Conservation (phyloP, 257 asterid genomes). For the Gynochthodes officinalis region DNA sequence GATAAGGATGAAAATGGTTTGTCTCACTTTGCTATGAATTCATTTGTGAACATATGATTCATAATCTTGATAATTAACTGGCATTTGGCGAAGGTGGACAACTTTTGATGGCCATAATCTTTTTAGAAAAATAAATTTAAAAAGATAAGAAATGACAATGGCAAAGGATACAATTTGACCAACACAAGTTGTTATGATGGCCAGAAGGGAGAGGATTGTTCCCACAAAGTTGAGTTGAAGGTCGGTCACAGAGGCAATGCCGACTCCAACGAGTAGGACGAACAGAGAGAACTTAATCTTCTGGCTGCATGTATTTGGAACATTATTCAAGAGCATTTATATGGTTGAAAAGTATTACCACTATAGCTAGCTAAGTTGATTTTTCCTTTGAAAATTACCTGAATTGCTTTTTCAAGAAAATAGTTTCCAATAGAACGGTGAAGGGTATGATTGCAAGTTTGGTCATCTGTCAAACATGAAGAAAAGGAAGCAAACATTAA, state of each 20-base stretch:
- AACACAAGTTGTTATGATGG: slow-evolving; percentile 82
- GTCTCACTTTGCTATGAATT: background rate
- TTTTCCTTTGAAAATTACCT: slow-evolving; percentile 34
- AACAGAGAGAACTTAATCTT: slow-evolving; percentile 63
- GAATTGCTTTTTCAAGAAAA: slow-evolving; percentile 78
- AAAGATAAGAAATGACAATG: background rate
- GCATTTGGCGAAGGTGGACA: background rate
- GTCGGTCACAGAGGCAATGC: slow-evolving; percentile 83
- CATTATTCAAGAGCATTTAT: background rate
- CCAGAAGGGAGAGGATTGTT: slow-evolving; percentile 68
- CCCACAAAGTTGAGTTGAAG: slow-evolving; percentile 92
- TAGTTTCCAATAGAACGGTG: slow-evolving; percentile 74
- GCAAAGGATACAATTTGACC: slow-evolving; percentile 73
- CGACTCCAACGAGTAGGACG: slow-evolving; percentile 71
- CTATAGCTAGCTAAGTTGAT: background rate
- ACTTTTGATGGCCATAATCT: background rate
- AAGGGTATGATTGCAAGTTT: slow-evolving; percentile 93
- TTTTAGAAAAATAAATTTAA: background rate
- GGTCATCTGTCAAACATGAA: slow-evolving; percentile 61
- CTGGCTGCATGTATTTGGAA: slow-evolving; percentile 41
- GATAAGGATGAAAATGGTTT: background rate
- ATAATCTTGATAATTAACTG: background rate
- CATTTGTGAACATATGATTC: too few species aligned
- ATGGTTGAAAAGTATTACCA: background rate
- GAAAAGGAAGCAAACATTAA: background rate